These are phyloP conservation scores for Endotrypanum monterogeii DNA, from an alignment of 208 protist species.

Conservation along the genomic window DNA sequence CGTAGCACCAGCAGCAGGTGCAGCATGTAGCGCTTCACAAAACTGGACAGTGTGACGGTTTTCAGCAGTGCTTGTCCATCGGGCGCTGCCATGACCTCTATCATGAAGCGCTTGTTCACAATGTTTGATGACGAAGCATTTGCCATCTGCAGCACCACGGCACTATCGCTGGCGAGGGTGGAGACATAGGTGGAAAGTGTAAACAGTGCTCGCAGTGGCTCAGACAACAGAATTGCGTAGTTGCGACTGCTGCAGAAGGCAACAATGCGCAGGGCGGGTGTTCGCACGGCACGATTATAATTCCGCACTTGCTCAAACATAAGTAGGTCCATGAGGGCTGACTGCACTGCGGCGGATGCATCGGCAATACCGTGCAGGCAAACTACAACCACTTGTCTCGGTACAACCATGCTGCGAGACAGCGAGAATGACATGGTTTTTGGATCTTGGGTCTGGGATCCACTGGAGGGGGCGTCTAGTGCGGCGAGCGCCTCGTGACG, in stretches of 20 bases:
- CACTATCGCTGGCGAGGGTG: slow-evolving; percentile 70
- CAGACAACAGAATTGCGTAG: slow-evolving; percentile 62
- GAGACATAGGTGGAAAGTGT: slow-evolving; percentile 88
- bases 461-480: not conserved
- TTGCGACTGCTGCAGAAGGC: slow-evolving; percentile 68
- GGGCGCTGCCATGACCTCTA: slow-evolving; percentile 58
- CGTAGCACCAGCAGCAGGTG: slow-evolving; percentile 77
- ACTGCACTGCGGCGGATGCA: slow-evolving; percentile 63
- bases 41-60: slow-evolving; percentile 62
- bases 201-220: slow-evolving; percentile 67
- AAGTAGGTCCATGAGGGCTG: slow-evolving; percentile 75
- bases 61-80: slow-evolving; percentile 56
- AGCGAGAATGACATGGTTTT: slow-evolving; percentile 2
- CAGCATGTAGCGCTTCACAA: slow-evolving; percentile 74
- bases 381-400: slow-evolving; percentile 69
- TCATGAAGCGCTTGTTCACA: slow-evolving; percentile 77
- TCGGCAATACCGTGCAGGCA: slow-evolving; percentile 65
- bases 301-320: slow-evolving; percentile 48
- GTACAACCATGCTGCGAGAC: slow-evolving; percentile 14
- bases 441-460: not conserved
- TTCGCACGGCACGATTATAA: slow-evolving; percentile 27
- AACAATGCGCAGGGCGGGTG: slow-evolving; percentile 71
- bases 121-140: slow-evolving; percentile 61
- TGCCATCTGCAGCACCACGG: slow-evolving; percentile 74
- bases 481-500: slow-evolving; percentile 6